Base-by-base conservation (phyloP, 1,284 basidiomycete species). In the Papiliotrema nemorosa region DNA sequence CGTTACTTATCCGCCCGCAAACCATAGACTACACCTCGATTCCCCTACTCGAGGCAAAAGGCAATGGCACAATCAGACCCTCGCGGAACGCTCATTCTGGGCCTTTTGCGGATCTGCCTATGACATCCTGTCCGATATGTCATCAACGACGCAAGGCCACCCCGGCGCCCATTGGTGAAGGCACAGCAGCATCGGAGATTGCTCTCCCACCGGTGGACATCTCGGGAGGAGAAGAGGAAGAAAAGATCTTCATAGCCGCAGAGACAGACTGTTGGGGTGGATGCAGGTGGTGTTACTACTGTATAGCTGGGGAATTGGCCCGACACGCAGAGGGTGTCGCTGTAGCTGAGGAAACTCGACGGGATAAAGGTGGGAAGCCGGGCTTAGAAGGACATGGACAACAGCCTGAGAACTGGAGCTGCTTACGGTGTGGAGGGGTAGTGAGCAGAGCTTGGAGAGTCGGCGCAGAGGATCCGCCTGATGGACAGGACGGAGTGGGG, bases 271-370 rank as follows among this genome's bases (percentile, higher is more conserved):
- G 74, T 50, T 63, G 59, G 59, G 81, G 88, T 57, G 84, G 83
- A 13, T 88, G 92, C 69, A 70, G 81, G 10, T 94, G 90, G 74
- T 93, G 90, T 72, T 94, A 93, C 70, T 84, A 86, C 62, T 94
- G 90, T 71, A 78, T 93, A 27, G 81, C 87, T 12, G 86, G 88
- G 62, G 83, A 84, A 51, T 82, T 94, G 76, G 79, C 88, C 60
- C 60, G 58, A 52, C 50, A 60, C 36, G 46, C 54, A 12, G 57
- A 59, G 18, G n/a, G n/a, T n/a, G n/a, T n/a, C n/a, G n/a, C n/a
- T n/a, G n/a, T n/a, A n/a, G n/a, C n/a, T n/a, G n/a, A n/a, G n/a
- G n/a, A n/a, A n/a, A n/a, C n/a, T n/a, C n/a, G n/a, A n/a, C n/a
- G n/a, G n/a, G n/a, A n/a, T n/a, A n/a, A n/a, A n/a, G n/a, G n/a